A percentile compares a stretch with the other conserved stretches of the same genome.
These are phyloP conservation scores for Pseudogymnoascus pannorum DNA, from an alignment of 2,329 filamentous ascomycete species.

Conservation along the genomic window DNA sequence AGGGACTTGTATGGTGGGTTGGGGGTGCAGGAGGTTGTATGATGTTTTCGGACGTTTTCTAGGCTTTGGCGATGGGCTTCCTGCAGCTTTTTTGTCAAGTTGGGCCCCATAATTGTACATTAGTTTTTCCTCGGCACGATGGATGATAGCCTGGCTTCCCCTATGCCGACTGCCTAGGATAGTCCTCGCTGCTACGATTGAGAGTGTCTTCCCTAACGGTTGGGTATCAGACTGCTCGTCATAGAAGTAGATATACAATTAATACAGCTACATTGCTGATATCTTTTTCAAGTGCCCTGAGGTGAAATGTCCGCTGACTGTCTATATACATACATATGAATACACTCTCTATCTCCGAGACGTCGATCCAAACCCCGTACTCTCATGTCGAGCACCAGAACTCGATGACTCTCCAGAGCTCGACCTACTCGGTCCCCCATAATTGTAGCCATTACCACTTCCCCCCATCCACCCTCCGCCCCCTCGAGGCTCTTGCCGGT, in stretches of 20 bases:
- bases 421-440: conserved; percentile 28
- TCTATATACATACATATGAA: not conserved
- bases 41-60: not conserved
- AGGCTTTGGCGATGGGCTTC: not conserved
- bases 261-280: not conserved
- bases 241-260: conserved; percentile 10
- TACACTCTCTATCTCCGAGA: conserved; percentile 40
- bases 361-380: conserved; percentile 68
- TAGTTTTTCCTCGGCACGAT: conserved; percentile 1
- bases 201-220: not conserved
- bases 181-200: conserved; percentile 1
- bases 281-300: conserved; percentile 1
- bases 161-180: not conserved
- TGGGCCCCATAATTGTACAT: conserved; percentile 1
- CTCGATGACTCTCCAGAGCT: conserved; percentile 39
- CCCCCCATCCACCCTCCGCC: conserved; percentile 18
- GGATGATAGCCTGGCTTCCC: not conserved
- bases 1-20: not conserved
- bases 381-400: conserved; percentile 40
- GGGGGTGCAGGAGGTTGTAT: not conserved
- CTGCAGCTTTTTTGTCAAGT: not conserved
- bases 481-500: conserved; percentile 10
- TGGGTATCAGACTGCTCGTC: conserved; percentile 11
- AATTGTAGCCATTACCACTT: conserved; percentile 28
- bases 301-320: not conserved